A percentile compares a stretch with the other conserved stretches of the same genome.
phyloP scores from a whole-genome alignment of 78 protist species.

The Emiliania huxleyi region DNA sequence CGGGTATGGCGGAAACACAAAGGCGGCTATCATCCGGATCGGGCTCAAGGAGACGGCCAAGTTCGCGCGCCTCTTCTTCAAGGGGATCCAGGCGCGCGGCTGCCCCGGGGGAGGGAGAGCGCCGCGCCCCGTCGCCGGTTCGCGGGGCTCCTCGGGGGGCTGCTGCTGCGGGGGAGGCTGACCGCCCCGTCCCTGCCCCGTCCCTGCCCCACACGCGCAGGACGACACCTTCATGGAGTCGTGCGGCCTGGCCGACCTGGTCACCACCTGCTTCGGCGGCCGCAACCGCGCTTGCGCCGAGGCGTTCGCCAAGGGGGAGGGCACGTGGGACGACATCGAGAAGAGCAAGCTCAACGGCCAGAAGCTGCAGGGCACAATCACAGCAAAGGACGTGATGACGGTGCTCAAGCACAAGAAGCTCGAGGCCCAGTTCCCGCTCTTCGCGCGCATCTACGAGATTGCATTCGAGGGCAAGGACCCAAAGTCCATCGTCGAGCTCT shows the following conservation, averaged over 20 bases:
- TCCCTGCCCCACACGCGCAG: too few species aligned
- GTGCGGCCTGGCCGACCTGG: too few species aligned
- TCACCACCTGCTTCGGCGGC: too few species aligned
- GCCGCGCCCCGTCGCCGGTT: too few species aligned
- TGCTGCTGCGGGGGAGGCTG: too few species aligned
- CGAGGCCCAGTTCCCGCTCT: slow-evolving; percentile 34
- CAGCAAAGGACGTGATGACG: slow-evolving; percentile 57
- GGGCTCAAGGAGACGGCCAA: slow-evolving; percentile 15
- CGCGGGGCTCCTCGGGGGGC: too few species aligned
- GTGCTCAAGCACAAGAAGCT: not conserved
- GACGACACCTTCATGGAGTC: too few species aligned
- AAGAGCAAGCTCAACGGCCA: slow-evolving; percentile 59
- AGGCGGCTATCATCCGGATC: slow-evolving; percentile 70
- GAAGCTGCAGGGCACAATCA: slow-evolving; percentile 69
- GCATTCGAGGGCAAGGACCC: slow-evolving; percentile 1
- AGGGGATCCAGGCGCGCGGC: too few species aligned
- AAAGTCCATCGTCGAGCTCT: not conserved
- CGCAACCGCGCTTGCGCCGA: slow-evolving; percentile 31
- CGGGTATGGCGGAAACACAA: slow-evolving; percentile 56
- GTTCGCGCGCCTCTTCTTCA: slow-evolving; percentile 44
- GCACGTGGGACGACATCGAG: slow-evolving; percentile 53
- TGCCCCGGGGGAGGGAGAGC: too few species aligned
- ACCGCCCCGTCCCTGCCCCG: too few species aligned
- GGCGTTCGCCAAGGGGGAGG: slow-evolving; percentile 40
- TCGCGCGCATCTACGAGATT: slow-evolving; percentile 27